Evolutionary conservation across 306 rosid genomes (phyloP), one percentile per base, ranked within the genome.

Genomic region (Spatholobus suberectus): DNA sequence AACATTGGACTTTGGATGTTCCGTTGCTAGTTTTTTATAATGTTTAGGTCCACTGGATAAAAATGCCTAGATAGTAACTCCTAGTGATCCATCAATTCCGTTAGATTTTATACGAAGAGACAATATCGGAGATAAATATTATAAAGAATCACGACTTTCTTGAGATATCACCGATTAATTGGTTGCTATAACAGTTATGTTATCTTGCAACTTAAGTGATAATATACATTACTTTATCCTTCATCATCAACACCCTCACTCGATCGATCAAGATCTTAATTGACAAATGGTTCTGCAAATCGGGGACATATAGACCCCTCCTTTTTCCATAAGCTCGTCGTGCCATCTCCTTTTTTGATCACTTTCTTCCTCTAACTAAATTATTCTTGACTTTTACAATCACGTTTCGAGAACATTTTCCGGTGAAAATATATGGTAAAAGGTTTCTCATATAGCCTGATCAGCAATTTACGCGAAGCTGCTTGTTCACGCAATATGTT

Each of bases 241-340:
- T 84, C 81, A 70, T 85, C 51, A 75, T 71, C 46, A 68, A 83
- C 74, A 17, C 73, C 55, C 69, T 79, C 46, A 62, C 43, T 68
- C 76, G 26, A 55, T 77, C 76, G 78, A 76, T 76, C 82, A 84
- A 85, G 63, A 62, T 79, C 29, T 44, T 75, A 83, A 87, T 87
- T 84, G 95, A 93, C 82, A 83, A 80, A 73, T 35, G 86, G 90
- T 81, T 83, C 82, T 68, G 43, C 72, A 57, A 82, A 78, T 76
- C 54, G 51, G 76, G 85, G 86, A 87, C 92, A 90, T 61, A 85
- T 76, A 79, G 93, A 80, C 83, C 90, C 91, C 73, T 81, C 90
- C 83, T 68, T 74, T 74, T 26, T n/a, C 24, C 65, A 55, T 70
- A 8, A 78, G 55, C 46, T 67, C 41, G 80, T 73, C 54, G 27